These are phyloP conservation scores for Trifolium dubium DNA, from an alignment of 306 rosid genomes.

Conservation along the genomic window DNA sequence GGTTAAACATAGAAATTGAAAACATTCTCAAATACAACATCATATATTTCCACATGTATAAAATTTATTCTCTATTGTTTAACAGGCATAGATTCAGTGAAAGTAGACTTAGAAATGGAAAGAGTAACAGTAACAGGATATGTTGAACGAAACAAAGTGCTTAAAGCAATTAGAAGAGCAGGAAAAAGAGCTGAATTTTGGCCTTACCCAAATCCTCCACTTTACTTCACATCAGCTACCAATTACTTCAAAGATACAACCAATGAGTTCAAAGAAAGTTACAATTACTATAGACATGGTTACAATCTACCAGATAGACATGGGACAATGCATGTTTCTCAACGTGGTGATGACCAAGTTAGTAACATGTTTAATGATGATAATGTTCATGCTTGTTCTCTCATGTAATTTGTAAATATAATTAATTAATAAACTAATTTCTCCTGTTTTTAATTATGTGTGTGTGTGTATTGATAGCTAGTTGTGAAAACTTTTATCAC, in stretches of 20 bases:
- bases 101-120: constrained; percentile 69
- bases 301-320: constrained; percentile 81
- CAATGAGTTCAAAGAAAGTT: constrained; percentile 76
- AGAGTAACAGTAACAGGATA: constrained; percentile 77
- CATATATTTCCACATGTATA: not conserved
- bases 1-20: too few species aligned
- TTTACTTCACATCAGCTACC: constrained; percentile 72
- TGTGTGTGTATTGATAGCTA: constrained; percentile 4
- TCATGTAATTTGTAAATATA: constrained; percentile 58
- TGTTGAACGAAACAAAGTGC: constrained; percentile 82
- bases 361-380: constrained; percentile 98
- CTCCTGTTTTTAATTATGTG: not conserved
- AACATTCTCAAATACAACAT: not conserved
- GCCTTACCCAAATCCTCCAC: constrained; percentile 83
- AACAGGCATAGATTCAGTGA: constrained; percentile 82
- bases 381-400: constrained; percentile 80
- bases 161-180: constrained; percentile 80
- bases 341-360: constrained; percentile 85
- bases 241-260: constrained; percentile 77
- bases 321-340: constrained; percentile 69
- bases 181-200: constrained; percentile 93
- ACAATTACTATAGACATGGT: constrained; percentile 89
- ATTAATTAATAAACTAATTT: not conserved
- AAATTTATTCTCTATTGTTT: not conserved
- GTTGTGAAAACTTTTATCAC: not conserved